A percentile compares a stretch with the other conserved stretches of the same genome.
Conservation (phyloP, 208 protist genomes). For the Acanthamoeba royreba region DNA sequence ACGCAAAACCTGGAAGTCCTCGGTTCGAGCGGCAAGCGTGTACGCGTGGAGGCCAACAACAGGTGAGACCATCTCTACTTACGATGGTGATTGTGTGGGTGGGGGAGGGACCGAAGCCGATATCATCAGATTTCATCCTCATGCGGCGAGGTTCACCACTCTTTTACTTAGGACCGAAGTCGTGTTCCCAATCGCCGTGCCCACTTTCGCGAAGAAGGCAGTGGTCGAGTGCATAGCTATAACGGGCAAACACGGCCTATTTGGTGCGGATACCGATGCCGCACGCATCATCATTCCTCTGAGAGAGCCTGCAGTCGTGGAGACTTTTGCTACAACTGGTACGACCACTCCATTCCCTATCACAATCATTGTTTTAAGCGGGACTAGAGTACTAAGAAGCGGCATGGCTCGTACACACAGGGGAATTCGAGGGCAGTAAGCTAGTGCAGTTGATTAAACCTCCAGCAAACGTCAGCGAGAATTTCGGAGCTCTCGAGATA, state of each 20-base stretch:
- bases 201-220: neutral
- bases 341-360: neutral
- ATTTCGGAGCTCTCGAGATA: slow-evolving; percentile 50
- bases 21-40: neutral
- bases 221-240: neutral
- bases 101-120: neutral
- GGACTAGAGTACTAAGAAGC: neutral
- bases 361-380: neutral
- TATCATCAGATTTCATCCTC: too few species aligned
- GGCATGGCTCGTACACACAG: neutral
- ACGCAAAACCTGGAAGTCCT: neutral
- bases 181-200: neutral
- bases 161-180: neutral
- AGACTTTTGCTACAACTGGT: slow-evolving; percentile 56
- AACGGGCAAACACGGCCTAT: neutral
- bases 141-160: too few species aligned
- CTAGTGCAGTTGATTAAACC: neutral
- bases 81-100: too few species aligned
- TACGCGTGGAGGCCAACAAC: slow-evolving; percentile 16
- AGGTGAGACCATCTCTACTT: too few species aligned
- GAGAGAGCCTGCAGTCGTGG: neutral
- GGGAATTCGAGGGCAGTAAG: neutral
- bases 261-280: neutral
- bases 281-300: neutral
- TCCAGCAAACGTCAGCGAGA: neutral